Evolutionary conservation across 805 yeast genomes (phyloP).

Genomic region (Candida manassasensis): DNA sequence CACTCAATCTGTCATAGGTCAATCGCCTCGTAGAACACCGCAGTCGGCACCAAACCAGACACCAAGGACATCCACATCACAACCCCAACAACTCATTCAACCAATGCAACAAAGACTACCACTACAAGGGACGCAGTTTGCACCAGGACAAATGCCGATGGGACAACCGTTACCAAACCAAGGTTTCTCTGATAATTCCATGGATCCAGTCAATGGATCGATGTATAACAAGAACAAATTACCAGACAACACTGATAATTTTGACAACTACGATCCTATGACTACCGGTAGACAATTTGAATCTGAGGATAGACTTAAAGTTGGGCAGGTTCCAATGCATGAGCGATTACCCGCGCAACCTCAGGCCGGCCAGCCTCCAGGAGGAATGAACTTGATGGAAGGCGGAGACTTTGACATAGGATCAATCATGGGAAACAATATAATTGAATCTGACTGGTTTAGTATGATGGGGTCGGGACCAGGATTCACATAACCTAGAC

Average conservation of each 20-base stretch:
- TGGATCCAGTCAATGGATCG: neutral
- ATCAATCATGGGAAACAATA: conserved; percentile 4
- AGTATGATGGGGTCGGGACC: conserved; percentile 31
- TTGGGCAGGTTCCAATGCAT: conserved; percentile 3
- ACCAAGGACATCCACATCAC: conserved; percentile 4
- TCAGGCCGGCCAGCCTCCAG: neutral
- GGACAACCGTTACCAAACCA: neutral
- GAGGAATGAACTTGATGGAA: conserved; percentile 4
- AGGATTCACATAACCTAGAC: conserved; percentile 17
- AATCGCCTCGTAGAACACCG: conserved; percentile 2
- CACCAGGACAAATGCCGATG: neutral
- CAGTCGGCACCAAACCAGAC: conserved; percentile 1
- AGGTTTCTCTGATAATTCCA: neutral
- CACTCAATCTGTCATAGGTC: neutral
- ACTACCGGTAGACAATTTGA: neutral
- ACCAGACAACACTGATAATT: neutral
- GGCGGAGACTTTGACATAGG: conserved; percentile 5
- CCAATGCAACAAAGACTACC: neutral
- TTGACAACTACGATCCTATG: neutral
- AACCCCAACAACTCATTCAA: conserved; percentile 8
- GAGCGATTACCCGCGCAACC: neutral
- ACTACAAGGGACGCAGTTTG: neutral
- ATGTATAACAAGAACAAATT: neutral
- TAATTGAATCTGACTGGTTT: conserved; percentile 25
- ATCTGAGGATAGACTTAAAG: neutral